Evolutionary conservation across 495 filamentous ascomycete genomes (phyloP).

Genomic region (Penicillium paradoxum): DNA sequence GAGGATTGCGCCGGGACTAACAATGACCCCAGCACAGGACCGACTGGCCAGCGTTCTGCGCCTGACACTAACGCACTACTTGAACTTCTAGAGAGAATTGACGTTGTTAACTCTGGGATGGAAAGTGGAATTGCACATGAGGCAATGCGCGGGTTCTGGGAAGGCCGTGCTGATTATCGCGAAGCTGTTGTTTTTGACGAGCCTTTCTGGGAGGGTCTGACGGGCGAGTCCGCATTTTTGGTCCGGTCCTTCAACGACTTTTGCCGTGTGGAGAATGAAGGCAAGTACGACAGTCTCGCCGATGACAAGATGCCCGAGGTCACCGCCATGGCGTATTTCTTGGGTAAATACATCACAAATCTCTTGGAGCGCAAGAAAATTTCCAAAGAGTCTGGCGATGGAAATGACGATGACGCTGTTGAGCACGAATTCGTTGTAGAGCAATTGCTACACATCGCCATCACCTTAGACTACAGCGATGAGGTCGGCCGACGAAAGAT

Average conservation of each 20-base stretch:
- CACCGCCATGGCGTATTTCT: slow-evolving; percentile 76
- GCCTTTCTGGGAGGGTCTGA: slow-evolving; percentile 80
- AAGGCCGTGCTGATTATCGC: slow-evolving; percentile 84
- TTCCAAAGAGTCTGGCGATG: slow-evolving; percentile 51
- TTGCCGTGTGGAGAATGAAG: slow-evolving; percentile 65
- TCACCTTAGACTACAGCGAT: slow-evolving; percentile 89
- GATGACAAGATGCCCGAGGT: slow-evolving; percentile 96
- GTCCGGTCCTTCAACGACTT: slow-evolving; percentile 90
- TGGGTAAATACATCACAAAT: slow-evolving; percentile 71
- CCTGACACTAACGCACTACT: slow-evolving; percentile 73
- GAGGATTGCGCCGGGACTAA: slow-evolving; percentile 78
- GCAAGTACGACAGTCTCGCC: slow-evolving; percentile 62
- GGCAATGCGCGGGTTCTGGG: slow-evolving; percentile 95
- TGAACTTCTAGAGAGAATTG: slow-evolving; percentile 90
- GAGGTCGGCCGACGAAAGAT: slow-evolving; percentile 93
- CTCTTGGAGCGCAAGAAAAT: slow-evolving; percentile 64
- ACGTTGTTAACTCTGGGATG: slow-evolving; percentile 81
- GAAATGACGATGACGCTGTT: slow-evolving; percentile 72
- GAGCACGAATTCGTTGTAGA: slow-evolving; percentile 93
- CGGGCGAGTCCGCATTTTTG: slow-evolving; percentile 81
- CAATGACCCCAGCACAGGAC: slow-evolving; percentile 40
- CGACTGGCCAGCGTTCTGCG: slow-evolving; percentile 45
- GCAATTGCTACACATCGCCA: slow-evolving; percentile 87
- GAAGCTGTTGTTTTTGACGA: slow-evolving; percentile 78
- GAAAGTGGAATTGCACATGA: slow-evolving; percentile 87